Conservation (phyloP, 192 early-diverging fungal genomes). For the Coemansia asiatica region DNA sequence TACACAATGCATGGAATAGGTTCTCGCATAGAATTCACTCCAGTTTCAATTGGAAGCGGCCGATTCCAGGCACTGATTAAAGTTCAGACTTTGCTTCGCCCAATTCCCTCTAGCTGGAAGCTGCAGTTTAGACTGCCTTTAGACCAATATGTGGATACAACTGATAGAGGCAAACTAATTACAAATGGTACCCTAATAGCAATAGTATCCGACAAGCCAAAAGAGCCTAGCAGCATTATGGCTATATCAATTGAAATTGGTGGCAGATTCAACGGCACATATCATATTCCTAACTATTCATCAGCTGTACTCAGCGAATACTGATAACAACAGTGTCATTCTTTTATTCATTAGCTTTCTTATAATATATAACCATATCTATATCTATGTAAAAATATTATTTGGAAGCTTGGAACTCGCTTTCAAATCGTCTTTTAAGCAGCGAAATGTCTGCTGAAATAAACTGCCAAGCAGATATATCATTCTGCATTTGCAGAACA, state of each 20-base stretch:
- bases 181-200: constrained; percentile 14
- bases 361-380: not conserved
- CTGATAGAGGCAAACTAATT: constrained; percentile 1
- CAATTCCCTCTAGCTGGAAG: constrained; percentile 24
- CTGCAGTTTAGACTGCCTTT: constrained; percentile 22
- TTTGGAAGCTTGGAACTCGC: constrained; percentile 13
- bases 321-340: too few species aligned
- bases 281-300: constrained; percentile 34
- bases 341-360: too few species aligned
- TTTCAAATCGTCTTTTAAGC: constrained; percentile 32
- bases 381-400: not conserved
- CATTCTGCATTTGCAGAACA: constrained; percentile 29
- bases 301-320: not conserved
- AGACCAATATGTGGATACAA: constrained; percentile 20
- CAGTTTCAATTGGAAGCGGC: constrained; percentile 10
- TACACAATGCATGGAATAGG: constrained; percentile 29
- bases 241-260: constrained; percentile 28
- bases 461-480: constrained; percentile 37
- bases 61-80: constrained; percentile 28
- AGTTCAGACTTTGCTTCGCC: constrained; percentile 20
- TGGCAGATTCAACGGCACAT: constrained; percentile 24
- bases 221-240: constrained; percentile 15
- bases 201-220: constrained; percentile 11
- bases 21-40: constrained; percentile 28
- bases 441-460: constrained; percentile 40